Conservation (phyloP, 495 filamentous ascomycete genomes). For the Friedmanniomyces endolithicus region DNA sequence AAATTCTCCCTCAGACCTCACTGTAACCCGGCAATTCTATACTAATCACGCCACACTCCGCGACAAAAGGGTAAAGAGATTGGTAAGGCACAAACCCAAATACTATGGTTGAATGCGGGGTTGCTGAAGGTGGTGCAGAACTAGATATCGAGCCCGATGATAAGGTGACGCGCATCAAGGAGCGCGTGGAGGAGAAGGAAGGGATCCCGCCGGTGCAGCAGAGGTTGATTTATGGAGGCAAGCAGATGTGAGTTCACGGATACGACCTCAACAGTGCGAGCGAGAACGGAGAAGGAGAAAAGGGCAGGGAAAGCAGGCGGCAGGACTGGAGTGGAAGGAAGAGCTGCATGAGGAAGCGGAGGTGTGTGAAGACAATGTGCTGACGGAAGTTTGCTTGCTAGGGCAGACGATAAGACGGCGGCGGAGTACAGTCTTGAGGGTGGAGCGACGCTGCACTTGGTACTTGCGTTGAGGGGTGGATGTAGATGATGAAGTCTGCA, state of each 20-base stretch:
- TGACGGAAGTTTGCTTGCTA: constrained; percentile 27
- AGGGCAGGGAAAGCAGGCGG: neutral
- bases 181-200: constrained; percentile 96
- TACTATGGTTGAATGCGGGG: neutral
- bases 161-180: constrained; percentile 76
- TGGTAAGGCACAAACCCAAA: constrained; percentile 2
- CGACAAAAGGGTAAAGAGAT: constrained; percentile 68
- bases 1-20: neutral
- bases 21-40: neutral
- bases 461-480: constrained; percentile 83
- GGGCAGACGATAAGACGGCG: constrained; percentile 84
- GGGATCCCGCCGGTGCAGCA: constrained; percentile 97
- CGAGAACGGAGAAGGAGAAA: neutral
- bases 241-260: constrained; percentile 67
- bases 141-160: constrained; percentile 89
- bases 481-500: neutral
- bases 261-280: neutral
- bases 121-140: constrained; percentile 33
- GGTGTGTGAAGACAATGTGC: neutral
- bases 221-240: constrained; percentile 87
- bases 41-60: neutral
- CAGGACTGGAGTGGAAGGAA: neutral
- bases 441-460: constrained; percentile 86
- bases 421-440: constrained; percentile 79
- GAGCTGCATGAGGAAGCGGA: neutral